phyloP scores from a whole-genome alignment of 2,329 filamentous ascomycete genomes.

The Emergomyces pasteurianus region DNA sequence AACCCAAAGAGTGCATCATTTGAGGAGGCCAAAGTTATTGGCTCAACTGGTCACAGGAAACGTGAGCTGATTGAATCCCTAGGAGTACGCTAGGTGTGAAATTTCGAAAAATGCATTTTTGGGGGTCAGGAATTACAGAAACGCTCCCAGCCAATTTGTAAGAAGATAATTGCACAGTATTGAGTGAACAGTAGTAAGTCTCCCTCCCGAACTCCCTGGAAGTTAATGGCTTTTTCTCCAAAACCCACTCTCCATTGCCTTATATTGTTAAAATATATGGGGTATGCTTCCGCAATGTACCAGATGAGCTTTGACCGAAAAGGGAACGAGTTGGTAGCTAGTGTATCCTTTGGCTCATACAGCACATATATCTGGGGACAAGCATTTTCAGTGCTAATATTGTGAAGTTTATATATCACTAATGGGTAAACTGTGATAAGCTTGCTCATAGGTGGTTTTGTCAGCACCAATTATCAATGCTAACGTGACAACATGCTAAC shows the following conservation, averaged over 20 bases:
- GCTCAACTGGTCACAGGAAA: neutral
- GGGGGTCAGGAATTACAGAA: neutral
- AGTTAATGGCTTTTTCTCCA: neutral
- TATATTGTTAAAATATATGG: neutral
- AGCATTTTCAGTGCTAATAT: neutral
- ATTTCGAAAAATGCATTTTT: neutral
- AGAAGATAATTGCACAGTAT: neutral
- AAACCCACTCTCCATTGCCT: neutral
- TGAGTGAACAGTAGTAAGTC: neutral
- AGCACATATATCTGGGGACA: neutral
- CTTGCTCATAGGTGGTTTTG: neutral
- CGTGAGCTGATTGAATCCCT: neutral
- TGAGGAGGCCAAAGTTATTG: neutral
- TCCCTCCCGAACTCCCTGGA: neutral
- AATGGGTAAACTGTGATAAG: neutral
- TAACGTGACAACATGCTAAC: neutral
- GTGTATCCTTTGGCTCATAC: neutral
- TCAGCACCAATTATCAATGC: neutral
- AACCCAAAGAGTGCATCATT: too few species aligned
- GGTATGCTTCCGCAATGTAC: neutral
- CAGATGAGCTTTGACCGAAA: neutral
- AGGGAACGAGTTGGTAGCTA: neutral
- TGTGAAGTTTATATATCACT: neutral
- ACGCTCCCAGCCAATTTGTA: neutral
- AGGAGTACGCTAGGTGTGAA: neutral